A percentile compares a stretch with the other conserved stretches of the same genome.
These are phyloP conservation scores for Lentinula sp. DNA, from an alignment of 768 basidiomycete species.

Conservation along the genomic window DNA sequence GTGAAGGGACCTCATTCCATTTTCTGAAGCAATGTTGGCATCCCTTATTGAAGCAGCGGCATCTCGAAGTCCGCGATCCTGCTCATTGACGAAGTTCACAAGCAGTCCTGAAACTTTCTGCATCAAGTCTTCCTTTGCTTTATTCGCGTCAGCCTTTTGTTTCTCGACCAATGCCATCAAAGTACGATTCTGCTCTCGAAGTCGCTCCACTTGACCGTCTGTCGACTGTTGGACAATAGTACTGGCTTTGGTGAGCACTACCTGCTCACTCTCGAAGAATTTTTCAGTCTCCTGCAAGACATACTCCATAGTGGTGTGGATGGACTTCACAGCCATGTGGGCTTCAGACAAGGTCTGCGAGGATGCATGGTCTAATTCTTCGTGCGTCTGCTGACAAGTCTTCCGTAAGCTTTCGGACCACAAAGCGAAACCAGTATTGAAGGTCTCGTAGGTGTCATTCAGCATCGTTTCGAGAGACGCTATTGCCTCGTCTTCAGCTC, in stretches of 20 bases:
- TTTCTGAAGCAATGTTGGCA: conserved; percentile 52
- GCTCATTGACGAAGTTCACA: conserved; percentile 60
- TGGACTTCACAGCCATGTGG: conserved; percentile 52
- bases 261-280: conserved; percentile 51
- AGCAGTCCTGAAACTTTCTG: conserved; percentile 69
- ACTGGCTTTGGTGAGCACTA: conserved; percentile 44
- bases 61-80: conserved; percentile 60
- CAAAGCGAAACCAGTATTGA: conserved; percentile 44
- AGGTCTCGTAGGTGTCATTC: conserved; percentile 44
- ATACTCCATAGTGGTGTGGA: conserved; percentile 55
- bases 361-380: conserved; percentile 37
- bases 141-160: conserved; percentile 62
- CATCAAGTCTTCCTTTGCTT: conserved; percentile 68
- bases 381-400: conserved; percentile 41
- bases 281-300: conserved; percentile 52
- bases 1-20: conserved; percentile 39
- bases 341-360: conserved; percentile 42
- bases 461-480: conserved; percentile 40
- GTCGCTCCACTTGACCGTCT: conserved; percentile 48
- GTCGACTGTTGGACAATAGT: conserved; percentile 39
- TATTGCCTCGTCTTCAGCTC: conserved; percentile 47
- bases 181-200: conserved; percentile 66
- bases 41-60: conserved; percentile 47
- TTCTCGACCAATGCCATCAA: conserved; percentile 55
- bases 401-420: conserved; percentile 52